Evolutionary conservation across 129 eudicot species (phyloP).

Genomic region (Artemisia annua): DNA sequence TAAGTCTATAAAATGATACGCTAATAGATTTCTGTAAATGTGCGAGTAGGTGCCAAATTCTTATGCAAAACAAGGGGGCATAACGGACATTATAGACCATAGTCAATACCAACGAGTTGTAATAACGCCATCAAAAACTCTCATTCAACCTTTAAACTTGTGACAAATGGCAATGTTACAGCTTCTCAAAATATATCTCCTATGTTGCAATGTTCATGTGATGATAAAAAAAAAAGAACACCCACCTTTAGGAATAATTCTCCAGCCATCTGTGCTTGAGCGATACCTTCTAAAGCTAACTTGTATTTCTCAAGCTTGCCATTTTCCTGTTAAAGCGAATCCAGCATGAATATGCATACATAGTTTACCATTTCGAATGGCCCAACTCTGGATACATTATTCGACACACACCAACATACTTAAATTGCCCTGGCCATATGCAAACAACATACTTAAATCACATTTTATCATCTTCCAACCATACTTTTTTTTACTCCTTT

Average conservation of each 20-base stretch:
- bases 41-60: slow-evolving; percentile 5
- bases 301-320: slow-evolving; percentile 77
- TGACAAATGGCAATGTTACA: not conserved
- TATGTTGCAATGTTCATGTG: not conserved
- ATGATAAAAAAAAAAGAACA: not conserved
- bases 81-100: not conserved
- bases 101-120: not conserved
- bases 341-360: not conserved
- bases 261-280: slow-evolving; percentile 85
- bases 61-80: not conserved
- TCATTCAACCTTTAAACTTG: slow-evolving; percentile 2
- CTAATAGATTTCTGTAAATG: not conserved
- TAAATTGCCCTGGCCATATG: no score
- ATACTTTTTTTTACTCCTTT: no score
- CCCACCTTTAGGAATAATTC: slow-evolving; percentile 67
- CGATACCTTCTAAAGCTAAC: slow-evolving; percentile 76
- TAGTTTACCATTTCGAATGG: not conserved
- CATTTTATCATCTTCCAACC: no score
- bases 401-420: no score
- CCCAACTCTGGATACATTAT: not conserved
- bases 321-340: slow-evolving; percentile 57
- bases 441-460: no score
- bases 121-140: not conserved
- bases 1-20: not conserved
- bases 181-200: not conserved